These are phyloP conservation scores for Dovyalis caffra DNA, from an alignment of 345 rosid species.

Conservation along the genomic window DNA sequence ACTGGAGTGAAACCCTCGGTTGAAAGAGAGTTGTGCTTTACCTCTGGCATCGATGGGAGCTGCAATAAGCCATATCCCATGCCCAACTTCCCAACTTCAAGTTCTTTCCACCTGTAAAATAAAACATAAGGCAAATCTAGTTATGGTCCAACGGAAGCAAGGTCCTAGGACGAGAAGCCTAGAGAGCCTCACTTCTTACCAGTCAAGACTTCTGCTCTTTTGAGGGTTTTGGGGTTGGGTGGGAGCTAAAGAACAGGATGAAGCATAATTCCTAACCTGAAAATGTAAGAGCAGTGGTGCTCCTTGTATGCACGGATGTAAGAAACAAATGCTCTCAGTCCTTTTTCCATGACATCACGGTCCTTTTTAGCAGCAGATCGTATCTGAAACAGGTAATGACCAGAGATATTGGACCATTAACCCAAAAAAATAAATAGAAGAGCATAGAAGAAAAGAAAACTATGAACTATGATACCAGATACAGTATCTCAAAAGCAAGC, in stretches of 20 bases:
- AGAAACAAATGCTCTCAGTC: slow-evolving; percentile 89
- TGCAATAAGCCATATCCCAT: slow-evolving; percentile 91
- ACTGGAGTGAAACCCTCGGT: slow-evolving; percentile 64
- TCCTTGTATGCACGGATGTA: slow-evolving; percentile 86
- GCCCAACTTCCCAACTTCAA: slow-evolving; percentile 83
- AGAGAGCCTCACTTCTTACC: not conserved
- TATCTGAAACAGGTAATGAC: slow-evolving; percentile 44
- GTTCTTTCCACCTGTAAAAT: slow-evolving; percentile 73
- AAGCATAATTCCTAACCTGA: slow-evolving; percentile 47
- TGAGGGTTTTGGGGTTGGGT: slow-evolving; percentile 1
- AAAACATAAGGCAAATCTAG: not conserved
- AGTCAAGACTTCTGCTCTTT: not conserved
- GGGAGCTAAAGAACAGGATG: not conserved
- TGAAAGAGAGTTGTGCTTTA: slow-evolving; percentile 75
- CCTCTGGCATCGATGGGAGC: slow-evolving; percentile 86
- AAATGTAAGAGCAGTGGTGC: slow-evolving; percentile 79
- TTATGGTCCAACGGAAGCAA: not conserved
- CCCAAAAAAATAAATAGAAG: slow-evolving; percentile 14
- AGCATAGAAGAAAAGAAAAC: not conserved
- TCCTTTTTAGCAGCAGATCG: slow-evolving; percentile 69
- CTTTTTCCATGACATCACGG: slow-evolving; percentile 90
- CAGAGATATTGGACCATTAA: not conserved
- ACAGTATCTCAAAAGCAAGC: not conserved
- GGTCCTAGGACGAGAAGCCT: not conserved
- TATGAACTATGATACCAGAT: not conserved